Base-by-base conservation (phyloP, 768 basidiomycete genomes). In the Suillus luteus region DNA sequence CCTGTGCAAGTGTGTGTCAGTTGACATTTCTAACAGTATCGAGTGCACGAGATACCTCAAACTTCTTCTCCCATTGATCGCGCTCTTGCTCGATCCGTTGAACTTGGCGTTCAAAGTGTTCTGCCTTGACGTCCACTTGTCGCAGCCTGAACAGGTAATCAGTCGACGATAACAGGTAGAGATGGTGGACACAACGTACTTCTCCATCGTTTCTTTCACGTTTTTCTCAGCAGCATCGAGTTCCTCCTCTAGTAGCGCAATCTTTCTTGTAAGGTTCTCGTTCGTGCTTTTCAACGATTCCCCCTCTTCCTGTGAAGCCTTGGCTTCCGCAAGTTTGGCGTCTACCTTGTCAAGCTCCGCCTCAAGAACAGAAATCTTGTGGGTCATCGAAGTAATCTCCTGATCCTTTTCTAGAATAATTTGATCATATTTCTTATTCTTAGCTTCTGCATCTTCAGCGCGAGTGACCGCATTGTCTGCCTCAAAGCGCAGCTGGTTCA, bases 51-150 rank as follows among this genome's bases (percentile, higher is more conserved):
- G 19, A 71, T 71, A 94, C 95, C 83, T 96, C 96, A 80, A 86
- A 92, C 79, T 96, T 98, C 84, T 89, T 86, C 86, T 97, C 96
- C 93, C 92, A 95, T 46, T 75, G 71, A 75, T 99, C 96, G 59
- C 96, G 88, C 77, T 99, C 97, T 73, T 92, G 87, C 75, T 98
- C 96, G 55, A 86, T 81, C 51, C 92, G 86, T 68, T 87, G 82
- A 22, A 97, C 88, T 74, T 96, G 93, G 57, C 95, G 87, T 79
- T 98, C 96, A 74, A 93, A 97, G 80, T 99, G 95, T 77, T 99
- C 97, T 11, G 96, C 96, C 81, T 98, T 99, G 78, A 99, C 91
- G 74, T 99, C 97, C 63, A 96, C 95, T 73, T 96, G 93, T 66
- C 96, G 84, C 70, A 99, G 83, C 77, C 96, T 99, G 70, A 49